Conservation (phyloP, 371 early-diverging fungal genomes). For the Enteropsectra breve region DNA sequence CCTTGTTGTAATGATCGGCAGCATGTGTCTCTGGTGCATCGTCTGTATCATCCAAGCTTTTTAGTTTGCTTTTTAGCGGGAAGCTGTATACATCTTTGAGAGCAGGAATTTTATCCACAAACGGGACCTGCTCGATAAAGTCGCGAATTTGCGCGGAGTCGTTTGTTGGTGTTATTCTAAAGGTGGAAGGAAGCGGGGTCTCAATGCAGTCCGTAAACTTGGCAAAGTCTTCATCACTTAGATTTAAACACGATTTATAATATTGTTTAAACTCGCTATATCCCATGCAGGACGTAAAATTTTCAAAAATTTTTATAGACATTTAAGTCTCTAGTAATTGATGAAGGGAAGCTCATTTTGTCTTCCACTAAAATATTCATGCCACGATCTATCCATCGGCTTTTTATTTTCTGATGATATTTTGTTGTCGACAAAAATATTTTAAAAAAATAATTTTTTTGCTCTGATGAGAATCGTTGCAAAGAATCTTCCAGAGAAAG, state of each 20-base stretch:
- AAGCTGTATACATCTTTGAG: constrained; percentile 43
- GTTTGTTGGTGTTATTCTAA: constrained; percentile 40
- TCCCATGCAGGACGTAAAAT: background rate
- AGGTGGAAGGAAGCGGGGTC: constrained; percentile 47
- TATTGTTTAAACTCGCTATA: background rate
- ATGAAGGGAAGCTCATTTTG: background rate
- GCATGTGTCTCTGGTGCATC: background rate
- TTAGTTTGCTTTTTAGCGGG: constrained; percentile 13
- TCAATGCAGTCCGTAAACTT: constrained; percentile 27
- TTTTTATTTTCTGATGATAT: too few relatives aligned
- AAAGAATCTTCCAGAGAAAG: constrained; percentile 56
- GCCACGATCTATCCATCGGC: too few relatives aligned
- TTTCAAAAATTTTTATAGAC: constrained; percentile 1
- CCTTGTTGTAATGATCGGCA: background rate
- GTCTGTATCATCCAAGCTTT: constrained; percentile 17
- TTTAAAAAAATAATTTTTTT: background rate
- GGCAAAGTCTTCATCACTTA: constrained; percentile 18
- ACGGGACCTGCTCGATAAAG: constrained; percentile 15
- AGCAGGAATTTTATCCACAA: constrained; percentile 35
- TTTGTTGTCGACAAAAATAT: background rate
- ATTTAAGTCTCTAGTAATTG: background rate
- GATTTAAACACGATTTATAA: background rate
- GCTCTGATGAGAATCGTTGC: constrained; percentile 54
- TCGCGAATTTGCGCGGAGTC: constrained; percentile 23
- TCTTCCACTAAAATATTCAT: background rate